These are phyloP conservation scores for Asterochloris sp. DNA, from an alignment of 139 green algal genomes.

Conservation along the genomic window DNA sequence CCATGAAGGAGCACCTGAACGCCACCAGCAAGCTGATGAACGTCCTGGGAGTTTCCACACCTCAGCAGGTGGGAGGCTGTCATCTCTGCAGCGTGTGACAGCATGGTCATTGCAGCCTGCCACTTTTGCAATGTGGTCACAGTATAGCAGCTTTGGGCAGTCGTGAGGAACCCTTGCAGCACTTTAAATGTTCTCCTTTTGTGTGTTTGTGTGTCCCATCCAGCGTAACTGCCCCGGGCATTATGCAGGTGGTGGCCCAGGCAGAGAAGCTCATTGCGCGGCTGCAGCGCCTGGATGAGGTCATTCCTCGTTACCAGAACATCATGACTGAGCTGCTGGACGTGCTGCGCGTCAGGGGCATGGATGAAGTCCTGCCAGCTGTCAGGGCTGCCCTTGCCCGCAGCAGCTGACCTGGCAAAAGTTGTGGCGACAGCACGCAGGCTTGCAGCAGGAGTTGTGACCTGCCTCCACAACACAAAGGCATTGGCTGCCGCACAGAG, in stretches of 20 bases:
- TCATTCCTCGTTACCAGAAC: constrained; percentile 47
- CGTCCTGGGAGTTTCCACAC: neutral
- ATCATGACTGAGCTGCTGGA: constrained; percentile 43
- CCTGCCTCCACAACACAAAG: no score
- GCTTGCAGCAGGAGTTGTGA: no score
- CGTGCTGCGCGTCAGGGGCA: constrained; percentile 27
- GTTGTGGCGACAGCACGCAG: no score
- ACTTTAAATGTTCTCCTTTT: neutral
- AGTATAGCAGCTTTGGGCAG: neutral
- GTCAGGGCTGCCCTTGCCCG: neutral
- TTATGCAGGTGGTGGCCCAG: constrained; percentile 17
- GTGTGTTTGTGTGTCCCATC: neutral
- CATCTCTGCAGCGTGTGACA: neutral
- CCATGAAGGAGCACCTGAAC: neutral
- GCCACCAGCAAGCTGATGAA: neutral
- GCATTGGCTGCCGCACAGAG: no score
- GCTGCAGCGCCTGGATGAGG: constrained; percentile 44
- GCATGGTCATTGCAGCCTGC: no score
- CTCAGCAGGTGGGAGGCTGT: neutral
- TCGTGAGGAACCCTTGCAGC: neutral
- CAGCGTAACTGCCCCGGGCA: no score
- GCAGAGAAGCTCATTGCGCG: constrained; percentile 28
- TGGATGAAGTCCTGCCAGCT: constrained; percentile 50
- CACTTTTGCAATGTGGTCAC: no score
- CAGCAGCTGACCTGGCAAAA: no score